These are phyloP conservation scores for Tilletia walkeri DNA, from an alignment of 1,284 basidiomycete genomes.

Conservation along the genomic window DNA sequence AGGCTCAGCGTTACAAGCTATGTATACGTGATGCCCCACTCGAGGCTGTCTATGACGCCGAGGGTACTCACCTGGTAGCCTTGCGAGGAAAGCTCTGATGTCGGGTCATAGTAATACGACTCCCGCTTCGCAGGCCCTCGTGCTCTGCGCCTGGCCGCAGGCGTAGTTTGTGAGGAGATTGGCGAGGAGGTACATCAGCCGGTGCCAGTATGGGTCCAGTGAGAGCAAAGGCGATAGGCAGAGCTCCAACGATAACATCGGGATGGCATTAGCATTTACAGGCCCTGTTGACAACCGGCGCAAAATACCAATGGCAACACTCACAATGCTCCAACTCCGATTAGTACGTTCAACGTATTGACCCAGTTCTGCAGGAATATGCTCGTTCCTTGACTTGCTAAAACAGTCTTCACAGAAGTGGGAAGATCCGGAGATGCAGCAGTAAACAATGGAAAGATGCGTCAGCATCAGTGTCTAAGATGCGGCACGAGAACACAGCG, in stretches of 20 bases:
- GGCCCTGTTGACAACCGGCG: too few relatives aligned
- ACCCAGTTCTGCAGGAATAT: slow-evolving; percentile 53
- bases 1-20: too few relatives aligned
- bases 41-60: too few relatives aligned
- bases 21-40: too few relatives aligned
- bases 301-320: slow-evolving; percentile 11
- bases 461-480: too few relatives aligned
- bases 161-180: slow-evolving; percentile 52
- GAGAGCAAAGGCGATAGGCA: slow-evolving; percentile 49
- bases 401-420: not conserved
- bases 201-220: slow-evolving; percentile 45
- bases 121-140: too few relatives aligned
- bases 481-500: too few relatives aligned
- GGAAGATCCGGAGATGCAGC: not conserved
- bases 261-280: slow-evolving; percentile 9
- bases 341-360: slow-evolving; percentile 52
- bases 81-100: too few relatives aligned
- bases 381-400: slow-evolving; percentile 34
- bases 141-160: slow-evolving; percentile 30
- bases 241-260: slow-evolving; percentile 27
- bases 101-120: too few relatives aligned
- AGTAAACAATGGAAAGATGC: slow-evolving; percentile 46
- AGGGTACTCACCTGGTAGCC: too few relatives aligned
- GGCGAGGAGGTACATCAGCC: slow-evolving; percentile 42
- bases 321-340: slow-evolving; percentile 35